Percentiles rank a stretch among this genome's conserved stretches.
Conservation (phyloP, 495 filamentous ascomycete species). For the Lepidopterella palustris region DNA sequence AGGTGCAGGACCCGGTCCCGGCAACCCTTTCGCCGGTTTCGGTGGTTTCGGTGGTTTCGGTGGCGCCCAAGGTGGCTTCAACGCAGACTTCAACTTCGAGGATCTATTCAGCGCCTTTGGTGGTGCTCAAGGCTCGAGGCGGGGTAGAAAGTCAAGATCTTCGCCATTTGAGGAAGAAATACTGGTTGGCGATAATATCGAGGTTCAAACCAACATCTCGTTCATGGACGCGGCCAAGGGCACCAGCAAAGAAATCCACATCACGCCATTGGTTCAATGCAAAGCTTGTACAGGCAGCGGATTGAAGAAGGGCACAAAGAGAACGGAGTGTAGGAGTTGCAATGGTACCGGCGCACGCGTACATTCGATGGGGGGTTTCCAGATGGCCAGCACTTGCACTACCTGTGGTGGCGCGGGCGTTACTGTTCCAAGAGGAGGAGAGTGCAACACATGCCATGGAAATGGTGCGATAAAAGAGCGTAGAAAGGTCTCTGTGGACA, state of each 20-base stretch:
- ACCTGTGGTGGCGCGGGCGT: constrained; percentile 71
- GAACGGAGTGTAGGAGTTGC: constrained; percentile 68
- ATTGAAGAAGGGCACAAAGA: constrained; percentile 70
- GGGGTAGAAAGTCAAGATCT: constrained; percentile 43
- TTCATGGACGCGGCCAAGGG: constrained; percentile 98
- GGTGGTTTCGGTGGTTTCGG: constrained; percentile 47
- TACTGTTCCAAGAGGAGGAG: constrained; percentile 63
- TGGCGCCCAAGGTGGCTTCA: constrained; percentile 54
- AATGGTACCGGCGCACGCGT: constrained; percentile 80
- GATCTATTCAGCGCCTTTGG: constrained; percentile 88
- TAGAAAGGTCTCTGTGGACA: constrained; percentile 77
- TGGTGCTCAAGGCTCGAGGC: constrained; percentile 53
- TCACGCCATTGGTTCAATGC: constrained; percentile 71
- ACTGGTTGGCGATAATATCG: constrained; percentile 84
- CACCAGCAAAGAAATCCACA: constrained; percentile 65
- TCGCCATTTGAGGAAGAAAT: constrained; percentile 67
- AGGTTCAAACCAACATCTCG: constrained; percentile 82
- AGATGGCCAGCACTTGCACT: constrained; percentile 84
- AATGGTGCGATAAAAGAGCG: constrained; percentile 71
- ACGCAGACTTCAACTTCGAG: constrained; percentile 83
- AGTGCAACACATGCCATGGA: constrained; percentile 72
- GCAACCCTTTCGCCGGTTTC: constrained; percentile 42
- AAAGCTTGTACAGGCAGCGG: constrained; percentile 76
- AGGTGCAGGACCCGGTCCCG: constrained; percentile 50
- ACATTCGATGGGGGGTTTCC: constrained; percentile 88